Conservation (phyloP, 2,329 filamentous ascomycete species). For the Calonectria henricotiae region DNA sequence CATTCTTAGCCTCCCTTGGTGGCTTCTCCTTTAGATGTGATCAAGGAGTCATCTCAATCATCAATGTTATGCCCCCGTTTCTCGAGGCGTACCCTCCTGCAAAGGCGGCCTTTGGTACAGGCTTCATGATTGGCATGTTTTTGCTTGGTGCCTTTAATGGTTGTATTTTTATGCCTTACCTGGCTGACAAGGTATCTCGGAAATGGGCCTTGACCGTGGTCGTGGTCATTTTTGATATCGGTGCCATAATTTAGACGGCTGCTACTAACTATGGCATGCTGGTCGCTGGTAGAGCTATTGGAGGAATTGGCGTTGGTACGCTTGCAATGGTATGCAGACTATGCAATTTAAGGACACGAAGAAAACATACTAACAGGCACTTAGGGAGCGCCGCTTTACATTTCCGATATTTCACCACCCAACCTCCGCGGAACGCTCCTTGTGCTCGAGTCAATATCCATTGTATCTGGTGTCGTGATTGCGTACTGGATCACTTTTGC, state of each 20-base stretch:
- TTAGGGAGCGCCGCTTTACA: constrained; percentile 48
- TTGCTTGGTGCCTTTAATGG: constrained; percentile 10
- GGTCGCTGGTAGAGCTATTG: constrained; percentile 10
- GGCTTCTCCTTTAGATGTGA: constrained; percentile 12
- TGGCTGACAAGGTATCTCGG: constrained; percentile 19
- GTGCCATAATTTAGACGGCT: constrained; percentile 4
- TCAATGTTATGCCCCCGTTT: constrained; percentile 13
- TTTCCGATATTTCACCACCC: constrained; percentile 53
- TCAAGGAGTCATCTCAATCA: constrained; percentile 16
- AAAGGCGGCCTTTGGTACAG: constrained; percentile 11
- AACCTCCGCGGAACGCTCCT: constrained; percentile 53
- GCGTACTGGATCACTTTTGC: constrained; percentile 60
- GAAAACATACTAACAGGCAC: neutral
- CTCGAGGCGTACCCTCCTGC: constrained; percentile 7
- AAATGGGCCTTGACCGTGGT: constrained; percentile 21
- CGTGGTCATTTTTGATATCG: constrained; percentile 14
- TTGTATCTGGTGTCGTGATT: constrained; percentile 55
- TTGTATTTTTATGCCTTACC: constrained; percentile 10
- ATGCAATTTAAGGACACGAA: neutral
- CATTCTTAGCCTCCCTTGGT: constrained; percentile 11
- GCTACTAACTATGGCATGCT: constrained; percentile 4
- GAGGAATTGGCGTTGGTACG: constrained; percentile 13
- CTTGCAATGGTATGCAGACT: constrained; percentile 9
- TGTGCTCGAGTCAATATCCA: constrained; percentile 55
- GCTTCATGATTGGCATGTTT: constrained; percentile 10